phyloP scores from a whole-genome alignment of 2,329 filamentous ascomycete genomes.

The Aureobasidium melanogenum region DNA sequence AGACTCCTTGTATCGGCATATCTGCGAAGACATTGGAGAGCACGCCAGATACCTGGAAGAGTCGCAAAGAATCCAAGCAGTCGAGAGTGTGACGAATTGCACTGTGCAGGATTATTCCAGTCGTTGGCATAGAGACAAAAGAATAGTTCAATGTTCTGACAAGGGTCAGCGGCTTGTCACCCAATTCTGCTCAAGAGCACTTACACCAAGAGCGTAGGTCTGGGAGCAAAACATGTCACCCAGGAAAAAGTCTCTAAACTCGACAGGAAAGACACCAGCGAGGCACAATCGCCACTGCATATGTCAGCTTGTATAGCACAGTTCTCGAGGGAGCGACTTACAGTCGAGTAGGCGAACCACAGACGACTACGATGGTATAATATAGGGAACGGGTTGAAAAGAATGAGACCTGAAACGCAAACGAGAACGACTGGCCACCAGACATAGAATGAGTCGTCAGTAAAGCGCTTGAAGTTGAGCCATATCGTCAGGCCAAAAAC shows the following conservation, averaged over 20 bases:
- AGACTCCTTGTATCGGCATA: slow-evolving; percentile 78
- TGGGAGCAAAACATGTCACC: slow-evolving; percentile 97
- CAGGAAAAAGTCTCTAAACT: slow-evolving; percentile 95
- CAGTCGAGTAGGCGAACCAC: slow-evolving; percentile 83
- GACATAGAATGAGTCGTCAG: slow-evolving; percentile 59
- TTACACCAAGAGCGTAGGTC: slow-evolving; percentile 67
- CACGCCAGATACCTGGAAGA: slow-evolving; percentile 81
- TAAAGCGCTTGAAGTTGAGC: slow-evolving; percentile 73
- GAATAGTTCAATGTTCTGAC: slow-evolving; percentile 79
- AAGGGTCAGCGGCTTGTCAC: background rate
- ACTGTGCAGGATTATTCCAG: slow-evolving; percentile 66
- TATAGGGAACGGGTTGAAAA: slow-evolving; percentile 62
- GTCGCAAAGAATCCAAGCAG: slow-evolving; percentile 77
- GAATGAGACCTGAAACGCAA: slow-evolving; percentile 53
- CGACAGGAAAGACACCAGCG: slow-evolving; percentile 82
- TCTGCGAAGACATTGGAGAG: slow-evolving; percentile 81
- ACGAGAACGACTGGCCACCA: slow-evolving; percentile 84
- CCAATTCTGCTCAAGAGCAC: slow-evolving; percentile 9
- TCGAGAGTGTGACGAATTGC: slow-evolving; percentile 78
- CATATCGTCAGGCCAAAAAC: slow-evolving; percentile 71
- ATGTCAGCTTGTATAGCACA: slow-evolving; percentile 22
- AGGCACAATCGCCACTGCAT: slow-evolving; percentile 63
- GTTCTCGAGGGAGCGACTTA: slow-evolving; percentile 42
- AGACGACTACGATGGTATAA: slow-evolving; percentile 67
- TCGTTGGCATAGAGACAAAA: slow-evolving; percentile 82